Conservation (phyloP, 352 stramenopile genomes). For the Pythium volutum region DNA sequence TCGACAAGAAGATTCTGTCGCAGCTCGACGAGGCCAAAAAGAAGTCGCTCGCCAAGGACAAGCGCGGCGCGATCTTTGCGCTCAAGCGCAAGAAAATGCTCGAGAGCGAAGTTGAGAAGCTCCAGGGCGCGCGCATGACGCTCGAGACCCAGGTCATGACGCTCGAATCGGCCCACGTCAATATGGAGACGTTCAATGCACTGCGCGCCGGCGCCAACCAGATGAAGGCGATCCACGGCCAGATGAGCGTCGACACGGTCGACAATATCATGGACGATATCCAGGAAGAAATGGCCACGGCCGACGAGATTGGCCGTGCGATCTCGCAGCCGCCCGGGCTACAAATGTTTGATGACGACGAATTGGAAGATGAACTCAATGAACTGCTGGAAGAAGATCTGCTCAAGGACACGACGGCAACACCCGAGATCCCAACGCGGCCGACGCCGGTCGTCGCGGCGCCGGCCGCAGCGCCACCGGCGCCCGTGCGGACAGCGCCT, state of each 20-base stretch:
- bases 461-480: conserved; percentile 11
- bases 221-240: conserved; percentile 94
- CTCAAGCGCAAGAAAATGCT: conserved; percentile 99
- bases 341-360: conserved; percentile 92
- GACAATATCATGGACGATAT: conserved; percentile 99
- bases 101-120: conserved; percentile 97
- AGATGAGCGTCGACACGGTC: conserved; percentile 96
- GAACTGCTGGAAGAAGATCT: conserved; percentile 94
- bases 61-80: conserved; percentile 96
- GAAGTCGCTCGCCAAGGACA: conserved; percentile 96
- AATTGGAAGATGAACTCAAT: conserved; percentile 93
- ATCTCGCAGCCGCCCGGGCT: conserved; percentile 94
- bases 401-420: conserved; percentile 87
- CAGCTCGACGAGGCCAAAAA: conserved; percentile 94
- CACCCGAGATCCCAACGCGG: conserved; percentile 66
- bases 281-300: conserved; percentile 95
- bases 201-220: conserved; percentile 90
- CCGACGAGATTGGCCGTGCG: conserved; percentile 92
- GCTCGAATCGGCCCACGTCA: conserved; percentile 90
- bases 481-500: conserved; percentile 25
- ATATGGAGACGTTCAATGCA: conserved; percentile 96
- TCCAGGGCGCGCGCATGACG: conserved; percentile 96
- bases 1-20: conserved; percentile 95
- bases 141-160: conserved; percentile 93
- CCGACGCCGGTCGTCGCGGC: conserved; percentile 19